Evolutionary conservation across 1,284 basidiomycete species (phyloP).

Genomic region (Heterobasidion annosum): DNA sequence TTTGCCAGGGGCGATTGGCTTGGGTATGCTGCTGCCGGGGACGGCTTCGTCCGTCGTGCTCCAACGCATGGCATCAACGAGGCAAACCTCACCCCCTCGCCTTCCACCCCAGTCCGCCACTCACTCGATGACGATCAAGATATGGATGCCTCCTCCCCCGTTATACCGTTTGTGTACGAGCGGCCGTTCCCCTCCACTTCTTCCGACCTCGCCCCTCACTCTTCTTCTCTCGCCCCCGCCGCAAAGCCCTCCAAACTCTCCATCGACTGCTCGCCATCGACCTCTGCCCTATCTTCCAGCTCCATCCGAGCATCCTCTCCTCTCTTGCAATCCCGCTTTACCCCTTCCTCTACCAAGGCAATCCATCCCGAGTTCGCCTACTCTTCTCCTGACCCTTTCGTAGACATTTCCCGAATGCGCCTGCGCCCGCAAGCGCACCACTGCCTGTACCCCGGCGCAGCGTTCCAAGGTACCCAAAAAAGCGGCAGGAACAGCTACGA

Average conservation of each 20-base stretch:
- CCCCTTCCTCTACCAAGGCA: slow-evolving; percentile 14
- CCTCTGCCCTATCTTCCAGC: background rate
- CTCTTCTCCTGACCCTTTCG: slow-evolving; percentile 39
- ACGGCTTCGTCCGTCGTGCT: slow-evolving; percentile 17
- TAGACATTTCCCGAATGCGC: slow-evolving; percentile 70
- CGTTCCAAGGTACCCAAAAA: slow-evolving; percentile 76
- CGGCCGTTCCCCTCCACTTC: slow-evolving; percentile 2
- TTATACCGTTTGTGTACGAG: slow-evolving; percentile 1
- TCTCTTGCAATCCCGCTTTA: background rate
- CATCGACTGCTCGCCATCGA: background rate
- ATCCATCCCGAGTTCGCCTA: slow-evolving; percentile 7
- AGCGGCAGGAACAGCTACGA: slow-evolving; percentile 81
- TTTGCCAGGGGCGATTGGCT: slow-evolving; percentile 5
- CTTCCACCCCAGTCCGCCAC: slow-evolving; percentile 14
- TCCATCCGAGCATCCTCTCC: slow-evolving; percentile 1
- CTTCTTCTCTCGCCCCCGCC: slow-evolving; percentile 5
- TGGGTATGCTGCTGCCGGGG: slow-evolving; percentile 7
- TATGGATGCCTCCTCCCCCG: slow-evolving; percentile 6
- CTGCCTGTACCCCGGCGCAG: slow-evolving; percentile 74
- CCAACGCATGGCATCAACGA: slow-evolving; percentile 18
- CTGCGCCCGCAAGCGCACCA: slow-evolving; percentile 69
- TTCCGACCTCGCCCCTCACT: slow-evolving; percentile 5
- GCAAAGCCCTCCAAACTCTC: background rate
- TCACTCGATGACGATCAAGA: slow-evolving; percentile 20
- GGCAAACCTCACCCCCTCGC: slow-evolving; percentile 13